Conservation (phyloP, 2,329 filamentous ascomycete genomes). For the Akanthomyces uredinophilus region DNA sequence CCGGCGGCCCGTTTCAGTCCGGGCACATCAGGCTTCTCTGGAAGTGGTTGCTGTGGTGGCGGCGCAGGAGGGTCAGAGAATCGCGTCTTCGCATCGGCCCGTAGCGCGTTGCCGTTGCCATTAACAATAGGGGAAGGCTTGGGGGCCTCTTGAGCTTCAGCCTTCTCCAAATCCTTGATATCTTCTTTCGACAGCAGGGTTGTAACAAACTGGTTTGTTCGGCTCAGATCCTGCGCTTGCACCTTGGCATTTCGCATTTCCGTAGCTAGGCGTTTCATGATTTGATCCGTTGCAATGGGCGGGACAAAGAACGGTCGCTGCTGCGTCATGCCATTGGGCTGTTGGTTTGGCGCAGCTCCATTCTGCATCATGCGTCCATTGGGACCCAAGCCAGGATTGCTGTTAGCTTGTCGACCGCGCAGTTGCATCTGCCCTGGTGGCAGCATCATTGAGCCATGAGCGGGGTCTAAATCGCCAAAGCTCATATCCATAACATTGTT, state of each 20-base stretch:
- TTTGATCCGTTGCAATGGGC: conserved; percentile 87
- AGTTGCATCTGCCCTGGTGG: conserved; percentile 64
- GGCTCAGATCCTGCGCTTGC: conserved; percentile 78
- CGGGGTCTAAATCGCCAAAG: conserved; percentile 85
- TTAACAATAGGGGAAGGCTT: conserved; percentile 46
- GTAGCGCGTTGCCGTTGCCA: conserved; percentile 49
- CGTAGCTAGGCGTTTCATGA: conserved; percentile 64
- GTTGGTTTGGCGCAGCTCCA: conserved; percentile 40
- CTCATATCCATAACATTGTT: conserved; percentile 82
- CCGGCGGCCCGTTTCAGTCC: conserved; percentile 71
- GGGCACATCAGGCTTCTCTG: conserved; percentile 81
- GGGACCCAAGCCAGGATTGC: conserved; percentile 57
- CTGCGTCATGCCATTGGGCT: conserved; percentile 58
- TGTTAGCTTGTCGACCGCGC: conserved; percentile 64
- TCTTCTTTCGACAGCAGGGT: conserved; percentile 69
- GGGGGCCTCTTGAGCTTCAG: conserved; percentile 40
- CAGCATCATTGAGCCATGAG: conserved; percentile 68
- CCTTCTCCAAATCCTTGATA: conserved; percentile 53
- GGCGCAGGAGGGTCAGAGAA: conserved; percentile 93
- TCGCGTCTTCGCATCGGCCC: conserved; percentile 71
- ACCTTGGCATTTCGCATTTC: conserved; percentile 88
- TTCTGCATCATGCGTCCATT: conserved; percentile 57
- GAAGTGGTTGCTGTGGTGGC: conserved; percentile 85
- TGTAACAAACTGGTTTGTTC: conserved; percentile 77
- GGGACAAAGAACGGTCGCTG: conserved; percentile 82